Percentiles rank a stretch among this genome's conserved stretches.
phyloP scores from a whole-genome alignment of 495 filamentous ascomycete genomes.

The Hyaloscypha variabilis region DNA sequence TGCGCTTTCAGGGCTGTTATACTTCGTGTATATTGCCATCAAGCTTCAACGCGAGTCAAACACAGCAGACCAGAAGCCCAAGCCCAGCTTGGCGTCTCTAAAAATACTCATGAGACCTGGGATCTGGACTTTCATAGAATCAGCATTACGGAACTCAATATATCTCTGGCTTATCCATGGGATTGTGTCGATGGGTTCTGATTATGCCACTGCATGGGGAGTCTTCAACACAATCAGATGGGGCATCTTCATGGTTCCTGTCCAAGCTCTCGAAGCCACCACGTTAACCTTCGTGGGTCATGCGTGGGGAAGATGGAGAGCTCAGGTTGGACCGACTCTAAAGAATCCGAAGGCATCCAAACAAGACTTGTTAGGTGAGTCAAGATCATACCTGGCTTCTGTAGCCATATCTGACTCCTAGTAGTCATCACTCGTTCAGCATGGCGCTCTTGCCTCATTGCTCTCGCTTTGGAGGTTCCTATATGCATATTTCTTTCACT shows the following conservation, averaged over 20 bases:
- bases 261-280: constrained; percentile 67
- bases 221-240: constrained; percentile 80
- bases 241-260: constrained; percentile 78
- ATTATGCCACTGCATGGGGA: constrained; percentile 75
- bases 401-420: constrained; percentile 32
- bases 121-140: constrained; percentile 62
- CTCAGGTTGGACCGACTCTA: constrained; percentile 37
- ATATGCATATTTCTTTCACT: constrained; percentile 64
- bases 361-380: constrained; percentile 40
- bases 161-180: constrained; percentile 74
- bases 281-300: constrained; percentile 69
- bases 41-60: background rate
- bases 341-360: constrained; percentile 41
- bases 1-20: constrained; percentile 58
- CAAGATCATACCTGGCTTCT: constrained; percentile 1
- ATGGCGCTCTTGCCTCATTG: constrained; percentile 51
- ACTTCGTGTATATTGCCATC: constrained; percentile 51
- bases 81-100: constrained; percentile 47
- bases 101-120: constrained; percentile 56
- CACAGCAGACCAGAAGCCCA: constrained; percentile 24
- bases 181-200: constrained; percentile 61
- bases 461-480: constrained; percentile 60
- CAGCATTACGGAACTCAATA: constrained; percentile 66
- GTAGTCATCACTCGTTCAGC: constrained; percentile 55
- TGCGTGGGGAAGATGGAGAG: constrained; percentile 63